These are phyloP conservation scores for Malus hybrid DNA, from an alignment of 331 rosid species.

Conservation along the genomic window DNA sequence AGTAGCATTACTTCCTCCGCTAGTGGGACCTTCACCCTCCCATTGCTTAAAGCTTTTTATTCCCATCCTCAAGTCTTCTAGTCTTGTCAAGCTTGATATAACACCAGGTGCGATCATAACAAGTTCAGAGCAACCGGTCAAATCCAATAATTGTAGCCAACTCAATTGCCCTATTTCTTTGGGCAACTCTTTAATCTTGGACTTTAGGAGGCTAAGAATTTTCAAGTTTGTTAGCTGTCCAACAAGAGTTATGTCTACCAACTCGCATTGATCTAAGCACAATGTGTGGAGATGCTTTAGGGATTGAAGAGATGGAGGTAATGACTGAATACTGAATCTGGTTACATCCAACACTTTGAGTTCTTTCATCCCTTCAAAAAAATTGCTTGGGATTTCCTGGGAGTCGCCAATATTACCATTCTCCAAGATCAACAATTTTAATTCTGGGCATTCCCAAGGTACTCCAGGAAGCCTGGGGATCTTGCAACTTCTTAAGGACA, in stretches of 20 bases:
- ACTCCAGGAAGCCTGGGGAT: background rate
- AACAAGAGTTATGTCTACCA: background rate
- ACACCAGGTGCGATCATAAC: background rate
- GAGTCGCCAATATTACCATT: background rate
- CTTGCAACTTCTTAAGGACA: rapidly evolving
- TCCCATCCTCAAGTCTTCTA: conserved; percentile 8
- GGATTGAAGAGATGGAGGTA: background rate
- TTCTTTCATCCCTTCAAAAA: background rate
- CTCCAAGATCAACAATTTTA: rapidly evolving
- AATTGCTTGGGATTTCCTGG: background rate
- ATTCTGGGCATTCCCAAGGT: background rate
- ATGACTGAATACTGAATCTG: rapidly evolving
- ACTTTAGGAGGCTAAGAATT: rapidly evolving
- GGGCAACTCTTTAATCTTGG: background rate
- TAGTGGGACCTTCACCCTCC: background rate
- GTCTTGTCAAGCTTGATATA: background rate
- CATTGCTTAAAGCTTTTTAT: background rate
- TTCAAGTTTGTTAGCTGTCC: background rate
- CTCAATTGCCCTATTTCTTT: background rate
- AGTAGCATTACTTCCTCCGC: background rate
- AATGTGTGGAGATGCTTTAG: background rate
- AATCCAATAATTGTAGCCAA: background rate
- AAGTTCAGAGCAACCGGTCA: background rate
- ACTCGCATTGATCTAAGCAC: rapidly evolving
- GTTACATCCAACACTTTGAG: background rate